These are phyloP conservation scores for Penicillium simplicissimum DNA, from an alignment of 495 filamentous ascomycete species.

Conservation along the genomic window DNA sequence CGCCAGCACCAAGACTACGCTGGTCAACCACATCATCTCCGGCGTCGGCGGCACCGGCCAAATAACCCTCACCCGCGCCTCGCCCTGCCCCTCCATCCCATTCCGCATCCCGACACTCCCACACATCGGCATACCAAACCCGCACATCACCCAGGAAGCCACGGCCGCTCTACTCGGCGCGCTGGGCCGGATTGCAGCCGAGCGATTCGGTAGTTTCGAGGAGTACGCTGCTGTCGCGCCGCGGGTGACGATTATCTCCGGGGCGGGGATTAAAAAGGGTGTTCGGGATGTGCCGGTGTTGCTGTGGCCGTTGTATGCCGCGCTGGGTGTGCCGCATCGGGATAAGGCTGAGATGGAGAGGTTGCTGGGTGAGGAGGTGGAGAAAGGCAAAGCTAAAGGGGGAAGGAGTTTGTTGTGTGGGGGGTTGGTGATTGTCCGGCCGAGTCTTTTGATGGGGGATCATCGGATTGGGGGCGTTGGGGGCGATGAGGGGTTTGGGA, in stretches of 20 bases:
- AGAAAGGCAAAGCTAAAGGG: neutral
- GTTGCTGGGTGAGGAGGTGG: conserved; percentile 16
- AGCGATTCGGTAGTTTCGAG: conserved; percentile 16
- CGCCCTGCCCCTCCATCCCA: conserved; percentile 21
- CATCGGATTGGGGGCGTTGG: conserved; percentile 13
- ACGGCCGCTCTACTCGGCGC: conserved; percentile 30
- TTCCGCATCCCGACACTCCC: conserved; percentile 19
- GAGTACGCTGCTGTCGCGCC: conserved; percentile 14
- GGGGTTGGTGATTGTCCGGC: conserved; percentile 35
- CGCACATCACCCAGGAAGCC: conserved; percentile 30
- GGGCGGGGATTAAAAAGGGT: conserved; percentile 30
- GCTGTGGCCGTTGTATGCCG: conserved; percentile 36
- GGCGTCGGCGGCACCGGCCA: conserved; percentile 43
- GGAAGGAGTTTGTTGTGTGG: conserved; percentile 22
- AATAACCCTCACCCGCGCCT: conserved; percentile 12
- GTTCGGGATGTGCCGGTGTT: conserved; percentile 37
- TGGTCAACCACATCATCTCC: conserved; percentile 42
- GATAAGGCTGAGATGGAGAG: conserved; percentile 46
- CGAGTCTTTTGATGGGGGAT: conserved; percentile 39
- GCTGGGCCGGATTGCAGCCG: conserved; percentile 23
- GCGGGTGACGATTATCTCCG: conserved; percentile 25
- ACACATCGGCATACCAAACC: conserved; percentile 24
- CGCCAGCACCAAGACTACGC: neutral
- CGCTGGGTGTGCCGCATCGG: conserved; percentile 32
- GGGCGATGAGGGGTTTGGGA: conserved; percentile 15